Conservation (phyloP, 495 filamentous ascomycete species). For the Penicillium taxi region DNA sequence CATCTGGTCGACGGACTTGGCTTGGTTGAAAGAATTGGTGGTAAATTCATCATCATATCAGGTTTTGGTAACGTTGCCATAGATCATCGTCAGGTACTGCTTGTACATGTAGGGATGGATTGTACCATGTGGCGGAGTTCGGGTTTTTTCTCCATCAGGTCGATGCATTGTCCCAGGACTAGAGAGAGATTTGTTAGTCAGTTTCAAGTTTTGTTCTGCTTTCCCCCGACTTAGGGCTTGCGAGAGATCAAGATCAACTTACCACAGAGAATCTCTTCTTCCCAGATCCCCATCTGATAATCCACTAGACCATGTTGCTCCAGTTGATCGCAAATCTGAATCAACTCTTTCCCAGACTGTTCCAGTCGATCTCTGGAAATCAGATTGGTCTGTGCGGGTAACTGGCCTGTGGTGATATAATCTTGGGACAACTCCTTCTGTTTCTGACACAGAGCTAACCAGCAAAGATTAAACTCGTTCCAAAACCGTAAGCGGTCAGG, state of each 20-base stretch:
- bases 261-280: slow-evolving; percentile 85
- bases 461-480: slow-evolving; percentile 92
- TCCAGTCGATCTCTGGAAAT: slow-evolving; percentile 62
- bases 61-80: slow-evolving; percentile 18
- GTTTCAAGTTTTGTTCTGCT: neutral
- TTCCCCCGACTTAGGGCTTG: neutral
- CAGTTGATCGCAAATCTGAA: slow-evolving; percentile 74
- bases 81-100: slow-evolving; percentile 13
- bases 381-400: slow-evolving; percentile 53
- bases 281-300: slow-evolving; percentile 94
- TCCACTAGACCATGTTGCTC: slow-evolving; percentile 89
- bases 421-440: slow-evolving; percentile 70
- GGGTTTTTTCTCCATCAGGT: slow-evolving; percentile 41
- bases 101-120: too few species aligned
- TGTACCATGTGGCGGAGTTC: slow-evolving; percentile 24
- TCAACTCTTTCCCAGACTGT: slow-evolving; percentile 71
- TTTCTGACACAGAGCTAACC: slow-evolving; percentile 78
- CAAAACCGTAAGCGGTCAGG: slow-evolving; percentile 70
- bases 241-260: slow-evolving; percentile 26
- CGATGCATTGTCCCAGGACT: slow-evolving; percentile 63
- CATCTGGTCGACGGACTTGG: slow-evolving; percentile 1
- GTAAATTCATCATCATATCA: neutral
- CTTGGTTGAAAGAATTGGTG: neutral
- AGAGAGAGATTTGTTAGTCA: slow-evolving; percentile 3
- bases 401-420: slow-evolving; percentile 50